Conservation (phyloP, 495 filamentous ascomycete species). For the Trichoderma gamsii region DNA sequence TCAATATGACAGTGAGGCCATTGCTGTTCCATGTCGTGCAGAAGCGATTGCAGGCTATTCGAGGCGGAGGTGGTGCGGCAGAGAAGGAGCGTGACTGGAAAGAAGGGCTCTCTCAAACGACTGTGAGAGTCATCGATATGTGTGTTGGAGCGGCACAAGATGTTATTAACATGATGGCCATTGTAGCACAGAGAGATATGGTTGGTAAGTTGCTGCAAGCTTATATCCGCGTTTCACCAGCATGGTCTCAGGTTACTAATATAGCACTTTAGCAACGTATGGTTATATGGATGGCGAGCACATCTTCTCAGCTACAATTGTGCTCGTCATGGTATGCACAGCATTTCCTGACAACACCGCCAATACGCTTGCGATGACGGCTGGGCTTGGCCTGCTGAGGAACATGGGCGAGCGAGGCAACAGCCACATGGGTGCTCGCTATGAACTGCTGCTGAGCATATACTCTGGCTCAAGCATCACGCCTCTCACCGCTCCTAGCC, state of each 20-base stretch:
- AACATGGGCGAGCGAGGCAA: conserved; percentile 46
- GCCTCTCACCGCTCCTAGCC: neutral
- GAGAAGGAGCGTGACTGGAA: conserved; percentile 36
- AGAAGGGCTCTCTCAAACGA: conserved; percentile 35
- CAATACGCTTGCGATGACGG: conserved; percentile 38
- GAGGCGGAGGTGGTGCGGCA: neutral
- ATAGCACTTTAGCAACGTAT: conserved; percentile 37
- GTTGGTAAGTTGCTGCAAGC: conserved; percentile 27
- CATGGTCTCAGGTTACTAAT: neutral
- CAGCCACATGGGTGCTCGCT: conserved; percentile 37
- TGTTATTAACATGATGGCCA: conserved; percentile 42
- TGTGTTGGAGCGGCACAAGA: conserved; percentile 43
- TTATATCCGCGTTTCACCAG: neutral
- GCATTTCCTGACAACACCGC: conserved; percentile 38
- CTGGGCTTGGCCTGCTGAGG: conserved; percentile 35
- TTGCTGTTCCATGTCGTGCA: conserved; percentile 47
- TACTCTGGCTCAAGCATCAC: neutral
- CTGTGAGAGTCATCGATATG: conserved; percentile 42
- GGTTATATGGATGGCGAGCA: conserved; percentile 48
- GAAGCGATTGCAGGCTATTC: conserved; percentile 26
- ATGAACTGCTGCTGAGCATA: conserved; percentile 29
- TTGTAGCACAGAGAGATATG: conserved; percentile 39
- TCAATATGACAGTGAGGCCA: conserved; percentile 47
- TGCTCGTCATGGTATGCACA: conserved; percentile 46
- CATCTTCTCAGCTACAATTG: conserved; percentile 42